Conservation (phyloP, 2,329 filamentous ascomycete genomes). For the Cryoendolithus antarcticus region DNA sequence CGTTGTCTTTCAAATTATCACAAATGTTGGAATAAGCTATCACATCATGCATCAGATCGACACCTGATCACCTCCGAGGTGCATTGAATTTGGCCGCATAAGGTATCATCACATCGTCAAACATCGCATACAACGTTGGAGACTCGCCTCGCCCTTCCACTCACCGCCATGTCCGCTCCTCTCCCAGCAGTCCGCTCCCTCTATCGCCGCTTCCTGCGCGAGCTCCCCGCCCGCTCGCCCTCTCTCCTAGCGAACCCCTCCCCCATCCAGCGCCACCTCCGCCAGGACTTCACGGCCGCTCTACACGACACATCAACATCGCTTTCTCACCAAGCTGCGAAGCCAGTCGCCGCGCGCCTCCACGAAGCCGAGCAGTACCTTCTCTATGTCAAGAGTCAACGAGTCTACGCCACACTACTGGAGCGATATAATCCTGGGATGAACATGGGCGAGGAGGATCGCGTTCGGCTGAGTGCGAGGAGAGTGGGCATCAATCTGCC, state of each 20-base stretch:
- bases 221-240: slow-evolving; percentile 61
- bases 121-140: too few species aligned
- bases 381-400: slow-evolving; percentile 72
- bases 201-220: slow-evolving; percentile 80
- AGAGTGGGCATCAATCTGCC: slow-evolving; percentile 87
- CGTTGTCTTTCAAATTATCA: too few species aligned
- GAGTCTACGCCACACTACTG: slow-evolving; percentile 65
- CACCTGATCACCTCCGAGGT: too few species aligned
- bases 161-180: slow-evolving; percentile 17
- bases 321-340: slow-evolving; percentile 3
- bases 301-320: slow-evolving; percentile 26
- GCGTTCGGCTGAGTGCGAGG: slow-evolving; percentile 69
- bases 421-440: slow-evolving; percentile 92
- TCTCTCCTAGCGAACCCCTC: slow-evolving; percentile 44
- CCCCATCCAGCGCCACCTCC: slow-evolving; percentile 58
- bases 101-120: too few species aligned
- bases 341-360: slow-evolving; percentile 12
- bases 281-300: slow-evolving; percentile 43
- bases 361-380: slow-evolving; percentile 65
- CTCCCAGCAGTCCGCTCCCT: slow-evolving; percentile 54
- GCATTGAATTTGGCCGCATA: too few species aligned
- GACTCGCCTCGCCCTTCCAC: not conserved
- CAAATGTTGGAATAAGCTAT: too few species aligned
- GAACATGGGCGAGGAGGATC: slow-evolving; percentile 73
- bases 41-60: too few species aligned